Evolutionary conservation across 2,329 filamentous ascomycete genomes (phyloP).

Genomic region (Aspergillus clavatus): DNA sequence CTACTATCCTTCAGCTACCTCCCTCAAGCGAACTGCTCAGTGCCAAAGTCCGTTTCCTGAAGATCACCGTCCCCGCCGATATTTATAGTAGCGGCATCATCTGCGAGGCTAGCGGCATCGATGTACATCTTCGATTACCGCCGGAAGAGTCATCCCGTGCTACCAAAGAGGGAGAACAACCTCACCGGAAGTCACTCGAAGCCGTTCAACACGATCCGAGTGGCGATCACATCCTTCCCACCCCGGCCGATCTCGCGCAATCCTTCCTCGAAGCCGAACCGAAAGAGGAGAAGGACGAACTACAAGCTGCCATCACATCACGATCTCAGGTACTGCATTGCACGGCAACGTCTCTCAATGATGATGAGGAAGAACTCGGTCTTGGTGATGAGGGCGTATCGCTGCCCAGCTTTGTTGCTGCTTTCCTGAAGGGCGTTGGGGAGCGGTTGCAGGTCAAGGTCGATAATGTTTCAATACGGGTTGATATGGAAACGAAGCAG

Average conservation of each 20-base stretch:
- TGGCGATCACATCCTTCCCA: conserved; percentile 43
- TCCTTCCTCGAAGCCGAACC: conserved; percentile 59
- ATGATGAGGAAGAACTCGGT: conserved; percentile 47
- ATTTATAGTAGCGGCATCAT: conserved; percentile 79
- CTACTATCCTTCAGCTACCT: conserved; percentile 69
- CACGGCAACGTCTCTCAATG: conserved; percentile 43
- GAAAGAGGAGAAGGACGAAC: conserved; percentile 51
- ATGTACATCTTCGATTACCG: conserved; percentile 60
- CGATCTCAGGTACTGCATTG: conserved; percentile 49
- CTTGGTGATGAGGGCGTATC: conserved; percentile 52
- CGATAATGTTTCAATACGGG: conserved; percentile 47
- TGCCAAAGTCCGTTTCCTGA: conserved; percentile 70
- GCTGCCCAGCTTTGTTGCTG: conserved; percentile 55
- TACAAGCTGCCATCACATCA: conserved; percentile 53
- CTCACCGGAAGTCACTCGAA: conserved; percentile 9
- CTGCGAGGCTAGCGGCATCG: conserved; percentile 75
- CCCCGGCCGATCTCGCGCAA: conserved; percentile 54
- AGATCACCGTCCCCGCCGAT: conserved; percentile 80
- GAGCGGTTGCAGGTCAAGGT: conserved; percentile 54
- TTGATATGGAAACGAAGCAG: conserved; percentile 46
- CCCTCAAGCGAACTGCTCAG: conserved; percentile 64
- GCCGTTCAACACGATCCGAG: conserved; percentile 22
- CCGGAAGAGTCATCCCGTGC: conserved; percentile 34
- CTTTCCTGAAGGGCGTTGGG: conserved; percentile 54
- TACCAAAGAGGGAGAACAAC: conserved; percentile 27